Percentiles rank a stretch among this genome's conserved stretches.
These are phyloP conservation scores for Phialophora verrucosa DNA, from an alignment of 2,329 filamentous ascomycete species.

Conservation along the genomic window DNA sequence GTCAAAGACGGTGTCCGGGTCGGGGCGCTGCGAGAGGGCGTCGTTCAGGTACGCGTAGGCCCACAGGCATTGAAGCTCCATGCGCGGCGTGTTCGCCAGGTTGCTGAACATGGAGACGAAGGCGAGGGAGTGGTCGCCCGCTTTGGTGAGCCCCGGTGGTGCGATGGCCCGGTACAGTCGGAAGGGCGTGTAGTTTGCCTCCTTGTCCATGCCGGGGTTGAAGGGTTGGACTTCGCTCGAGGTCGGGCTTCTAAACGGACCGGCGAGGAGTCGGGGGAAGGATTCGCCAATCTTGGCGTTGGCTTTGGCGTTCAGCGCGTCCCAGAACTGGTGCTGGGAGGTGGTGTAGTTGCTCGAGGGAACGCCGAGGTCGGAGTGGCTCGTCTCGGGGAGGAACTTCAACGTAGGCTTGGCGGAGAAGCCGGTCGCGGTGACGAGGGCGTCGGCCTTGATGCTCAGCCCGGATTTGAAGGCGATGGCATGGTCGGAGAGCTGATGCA, in stretches of 20 bases:
- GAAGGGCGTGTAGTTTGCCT: conserved; percentile 43
- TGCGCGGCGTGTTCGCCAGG: conserved; percentile 51
- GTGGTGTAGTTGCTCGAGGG: conserved; percentile 44
- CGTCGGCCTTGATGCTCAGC: conserved; percentile 54
- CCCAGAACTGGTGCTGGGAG: conserved; percentile 43
- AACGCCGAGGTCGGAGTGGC: conserved; percentile 55
- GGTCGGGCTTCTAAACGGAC: conserved; percentile 49
- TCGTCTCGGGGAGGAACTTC: conserved; percentile 53
- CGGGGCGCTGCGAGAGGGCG: conserved; percentile 47
- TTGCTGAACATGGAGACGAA: conserved; percentile 57
- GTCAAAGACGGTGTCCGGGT: conserved; percentile 49
- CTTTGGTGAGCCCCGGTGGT: conserved; percentile 46
- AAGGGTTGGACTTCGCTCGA: conserved; percentile 29
- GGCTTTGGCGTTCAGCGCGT: conserved; percentile 48
- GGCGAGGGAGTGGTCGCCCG: conserved; percentile 52
- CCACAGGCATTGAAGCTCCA: conserved; percentile 62
- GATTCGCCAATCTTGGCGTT: conserved; percentile 53
- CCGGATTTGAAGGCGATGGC: conserved; percentile 58
- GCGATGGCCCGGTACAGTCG: conserved; percentile 56
- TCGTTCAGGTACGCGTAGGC: conserved; percentile 66
- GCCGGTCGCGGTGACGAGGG: conserved; percentile 62
- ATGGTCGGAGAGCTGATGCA: conserved; percentile 55
- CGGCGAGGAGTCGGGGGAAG: conserved; percentile 47
- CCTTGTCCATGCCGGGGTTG: conserved; percentile 26
- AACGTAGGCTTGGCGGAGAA: conserved; percentile 60